phyloP scores from a whole-genome alignment of 2,329 filamentous ascomycete genomes.

The Aureobasidium leucospermi region DNA sequence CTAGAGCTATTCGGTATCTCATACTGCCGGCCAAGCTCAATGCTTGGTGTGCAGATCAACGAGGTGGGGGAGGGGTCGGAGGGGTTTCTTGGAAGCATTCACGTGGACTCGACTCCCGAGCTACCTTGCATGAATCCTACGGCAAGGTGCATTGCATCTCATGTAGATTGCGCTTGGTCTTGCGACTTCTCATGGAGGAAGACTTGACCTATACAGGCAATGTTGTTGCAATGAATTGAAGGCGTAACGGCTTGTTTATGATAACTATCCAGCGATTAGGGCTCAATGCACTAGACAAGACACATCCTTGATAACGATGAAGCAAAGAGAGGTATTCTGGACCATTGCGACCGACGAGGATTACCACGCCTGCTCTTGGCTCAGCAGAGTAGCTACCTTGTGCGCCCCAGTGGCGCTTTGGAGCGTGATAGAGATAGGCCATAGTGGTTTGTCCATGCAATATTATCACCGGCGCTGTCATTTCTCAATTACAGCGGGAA shows the following conservation, averaged over 20 bases:
- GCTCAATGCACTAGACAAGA: background rate
- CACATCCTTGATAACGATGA: background rate
- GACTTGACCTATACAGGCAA: background rate
- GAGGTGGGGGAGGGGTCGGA: slow-evolving; percentile 3
- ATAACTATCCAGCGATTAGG: background rate
- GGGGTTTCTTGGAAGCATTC: background rate
- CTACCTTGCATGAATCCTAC: background rate
- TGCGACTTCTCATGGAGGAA: background rate
- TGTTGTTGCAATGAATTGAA: background rate
- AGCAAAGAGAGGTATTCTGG: background rate
- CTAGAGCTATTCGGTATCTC: background rate
- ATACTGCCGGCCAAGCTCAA: background rate
- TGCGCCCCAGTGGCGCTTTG: background rate
- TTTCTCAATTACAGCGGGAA: background rate
- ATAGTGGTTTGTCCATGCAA: background rate
- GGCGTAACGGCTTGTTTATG: background rate
- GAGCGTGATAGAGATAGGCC: background rate
- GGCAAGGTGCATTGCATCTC: background rate
- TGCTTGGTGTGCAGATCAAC: slow-evolving; percentile 1
- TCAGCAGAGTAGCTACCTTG: background rate
- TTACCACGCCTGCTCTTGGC: background rate
- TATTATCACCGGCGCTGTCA: too few species aligned
- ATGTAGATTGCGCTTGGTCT: background rate
- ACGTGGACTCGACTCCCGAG: background rate
- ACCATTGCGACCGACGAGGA: background rate